Evolutionary conservation across 768 basidiomycete genomes (phyloP), one percentile per base, ranked within the genome.

Genomic region (Xerocomus spinulosus): DNA sequence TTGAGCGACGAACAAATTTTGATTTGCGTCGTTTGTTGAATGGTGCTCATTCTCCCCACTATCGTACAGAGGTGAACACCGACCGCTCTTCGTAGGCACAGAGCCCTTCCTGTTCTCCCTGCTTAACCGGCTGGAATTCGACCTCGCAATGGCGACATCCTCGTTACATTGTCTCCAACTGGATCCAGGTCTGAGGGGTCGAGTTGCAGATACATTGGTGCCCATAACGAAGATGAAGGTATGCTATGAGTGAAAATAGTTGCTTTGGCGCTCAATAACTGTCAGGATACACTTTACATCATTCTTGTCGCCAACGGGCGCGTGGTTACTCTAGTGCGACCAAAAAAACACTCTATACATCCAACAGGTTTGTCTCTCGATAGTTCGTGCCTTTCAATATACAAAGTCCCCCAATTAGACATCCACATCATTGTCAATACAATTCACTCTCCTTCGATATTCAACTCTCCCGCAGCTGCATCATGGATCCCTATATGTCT

Each of bases 401-500:
- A 39, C 30, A 3, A n/a, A 34, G n/a, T 18, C n/a, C 38, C 9
- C 33, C 25, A 35, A 6, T 23, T 35, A 58, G 96, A 98, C 61
- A 81, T 99, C 17, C 93, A 96, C 61, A 83, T 96, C 41, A 77
- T 97, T 25, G 75, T 98, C 45, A 97, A 95, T 62, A 95, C 93
- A 3, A 79, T 97, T 8, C 80, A 87, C 48, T 79, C 89, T 0
- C 87, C 91, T 0, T 86, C 91, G 2, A 81, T 87, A 54, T 72
- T 75, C 50, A 87, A 83, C 61, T 87, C 84, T 2, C 82, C 84
- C 9, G 85, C 84, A 6, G 74, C 92, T 7, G 87, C 93, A 13
- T 86, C 87, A 6, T 99, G 93, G 92, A 79, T 98, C 8, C 96
- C 96, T 3, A 79, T 99, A 39, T 98, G 96, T 64, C 78, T 99